Base-by-base conservation (phyloP, 805 yeast species). In the Saccharomycopsis fodiens region DNA sequence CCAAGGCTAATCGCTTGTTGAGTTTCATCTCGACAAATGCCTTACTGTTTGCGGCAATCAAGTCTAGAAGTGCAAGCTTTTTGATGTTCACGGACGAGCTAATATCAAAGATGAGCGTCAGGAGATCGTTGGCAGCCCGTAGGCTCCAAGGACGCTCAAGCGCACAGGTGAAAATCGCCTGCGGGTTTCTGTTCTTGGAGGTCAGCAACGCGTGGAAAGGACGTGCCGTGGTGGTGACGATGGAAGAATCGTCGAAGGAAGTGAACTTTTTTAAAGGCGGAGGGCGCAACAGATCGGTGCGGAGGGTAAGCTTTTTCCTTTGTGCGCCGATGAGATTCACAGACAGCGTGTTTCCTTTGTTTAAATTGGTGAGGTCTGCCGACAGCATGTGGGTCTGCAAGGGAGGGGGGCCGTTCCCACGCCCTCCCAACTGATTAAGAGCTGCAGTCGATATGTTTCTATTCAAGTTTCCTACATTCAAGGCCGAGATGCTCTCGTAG, bases 51-150 rank as follows among this genome's bases (percentile, higher is more conserved):
- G 85, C 80, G 10, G 88, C 85, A 30, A 84, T 78, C 53, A 87
- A 70, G 61, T 85, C 95, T 66, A 86, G 68, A 30, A 89, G 67
- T 0, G 86, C 76, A 42, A 82, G 61, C 15, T 80, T 70, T 31
- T 73, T 72, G 30, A 87, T 67, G 16, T 48, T 42, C 16, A 34
- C 3, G 23, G 79, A 79, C 31, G 68, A 70, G 39, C 86, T 78
- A 3, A 85, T 77, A 15, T 96, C 96, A 63, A 89, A 85, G 67
- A 85, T 78, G 48, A 87, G 68, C 57, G 95, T 85, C 0, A 96
- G 95, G 53, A 88, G 68, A 62, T 89, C 97, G 59, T 91, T 89
- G 13, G 94, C 87, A 4, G 94, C 89, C 56, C 76, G 77, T 41
- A 89, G 73, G 22, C 69, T 65, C 89, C 93, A 89, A 1, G 97